Percentiles rank a stretch among this genome's conserved stretches.
These are phyloP conservation scores for Kockiozyma suomiensis DNA, from an alignment of 805 yeast species.

Conservation along the genomic window DNA sequence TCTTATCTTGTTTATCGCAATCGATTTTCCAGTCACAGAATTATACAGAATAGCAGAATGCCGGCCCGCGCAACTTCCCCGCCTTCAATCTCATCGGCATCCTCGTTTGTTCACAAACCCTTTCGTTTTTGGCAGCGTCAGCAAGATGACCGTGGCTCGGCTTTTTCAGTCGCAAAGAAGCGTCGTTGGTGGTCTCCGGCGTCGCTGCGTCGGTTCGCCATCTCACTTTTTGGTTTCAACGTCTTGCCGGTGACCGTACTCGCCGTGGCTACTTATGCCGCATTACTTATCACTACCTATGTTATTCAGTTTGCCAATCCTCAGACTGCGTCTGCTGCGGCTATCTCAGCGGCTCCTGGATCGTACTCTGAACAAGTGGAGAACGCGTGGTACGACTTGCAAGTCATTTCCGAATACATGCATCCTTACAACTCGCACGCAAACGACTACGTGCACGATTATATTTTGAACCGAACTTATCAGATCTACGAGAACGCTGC, in stretches of 20 bases:
- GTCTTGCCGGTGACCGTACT: conserved; percentile 33
- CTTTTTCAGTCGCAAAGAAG: conserved; percentile 18
- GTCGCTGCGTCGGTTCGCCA: conserved; percentile 18
- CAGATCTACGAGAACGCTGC: conserved; percentile 40
- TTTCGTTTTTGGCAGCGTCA: conserved; percentile 34
- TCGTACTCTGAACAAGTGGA: conserved; percentile 27
- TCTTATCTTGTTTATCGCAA: not conserved
- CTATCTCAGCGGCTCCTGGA: conserved; percentile 30
- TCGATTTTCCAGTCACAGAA: not conserved
- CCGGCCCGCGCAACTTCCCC: conserved; percentile 33
- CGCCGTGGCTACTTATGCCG: conserved; percentile 30
- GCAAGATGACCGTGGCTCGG: conserved; percentile 29
- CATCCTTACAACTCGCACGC: conserved; percentile 82
- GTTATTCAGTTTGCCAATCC: conserved; percentile 33
- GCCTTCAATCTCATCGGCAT: conserved; percentile 35
- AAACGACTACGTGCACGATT: conserved; percentile 76
- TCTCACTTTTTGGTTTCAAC: conserved; percentile 27
- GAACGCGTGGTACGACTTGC: conserved; percentile 70
- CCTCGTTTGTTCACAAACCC: conserved; percentile 34
- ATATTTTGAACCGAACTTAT: conserved; percentile 52
- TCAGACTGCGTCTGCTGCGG: conserved; percentile 32
- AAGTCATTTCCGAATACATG: conserved; percentile 61
- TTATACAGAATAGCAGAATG: too few relatives aligned
- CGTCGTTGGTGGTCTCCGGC: conserved; percentile 32
- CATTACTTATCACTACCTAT: conserved; percentile 33